Percentiles rank a stretch among this genome's conserved stretches.
These are phyloP conservation scores for Penicillium paradoxum DNA, from an alignment of 495 filamentous ascomycete genomes.

Conservation along the genomic window DNA sequence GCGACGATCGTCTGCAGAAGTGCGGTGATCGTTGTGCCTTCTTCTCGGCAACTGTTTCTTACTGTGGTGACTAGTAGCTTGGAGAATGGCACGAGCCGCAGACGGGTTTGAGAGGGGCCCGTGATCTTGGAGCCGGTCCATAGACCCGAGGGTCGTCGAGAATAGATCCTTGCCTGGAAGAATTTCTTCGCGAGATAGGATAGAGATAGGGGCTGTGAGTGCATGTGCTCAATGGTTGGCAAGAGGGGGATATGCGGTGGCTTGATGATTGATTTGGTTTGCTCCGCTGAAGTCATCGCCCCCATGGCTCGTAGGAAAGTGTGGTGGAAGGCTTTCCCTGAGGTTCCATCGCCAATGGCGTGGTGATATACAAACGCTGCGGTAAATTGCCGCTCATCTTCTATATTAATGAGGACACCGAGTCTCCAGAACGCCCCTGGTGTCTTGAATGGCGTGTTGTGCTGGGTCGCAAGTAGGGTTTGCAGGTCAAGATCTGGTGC, in stretches of 20 bases:
- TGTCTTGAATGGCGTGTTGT: conserved; percentile 30
- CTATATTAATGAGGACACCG: conserved; percentile 22
- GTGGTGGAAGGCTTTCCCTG: conserved; percentile 33
- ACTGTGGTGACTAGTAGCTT: conserved; percentile 15
- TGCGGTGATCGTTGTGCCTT: conserved; percentile 35
- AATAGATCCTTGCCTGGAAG: conserved; percentile 26
- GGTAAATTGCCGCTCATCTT: conserved; percentile 24
- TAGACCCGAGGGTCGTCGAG: conserved; percentile 13
- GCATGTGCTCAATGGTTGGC: conserved; percentile 23
- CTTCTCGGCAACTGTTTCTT: conserved; percentile 22
- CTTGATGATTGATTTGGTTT: conserved; percentile 19
- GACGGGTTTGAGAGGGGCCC: conserved; percentile 13
- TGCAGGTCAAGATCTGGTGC: conserved; percentile 31
- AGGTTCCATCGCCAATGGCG: conserved; percentile 31
- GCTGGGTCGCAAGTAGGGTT: conserved; percentile 30
- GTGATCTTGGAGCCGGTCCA: conserved; percentile 26
- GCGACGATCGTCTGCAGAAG: conserved; percentile 32
- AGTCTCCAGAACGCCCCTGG: conserved; percentile 39
- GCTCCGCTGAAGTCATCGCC: conserved; percentile 2
- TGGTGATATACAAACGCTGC: conserved; percentile 38
- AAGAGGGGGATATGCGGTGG: conserved; percentile 30
- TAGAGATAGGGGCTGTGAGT: conserved; percentile 25
- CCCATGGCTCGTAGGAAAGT: conserved; percentile 27
- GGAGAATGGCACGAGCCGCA: conserved; percentile 22
- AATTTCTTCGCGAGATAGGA: conserved; percentile 20